These are phyloP conservation scores for Boehmeria nivea DNA, from an alignment of 306 rosid genomes.

Conservation along the genomic window DNA sequence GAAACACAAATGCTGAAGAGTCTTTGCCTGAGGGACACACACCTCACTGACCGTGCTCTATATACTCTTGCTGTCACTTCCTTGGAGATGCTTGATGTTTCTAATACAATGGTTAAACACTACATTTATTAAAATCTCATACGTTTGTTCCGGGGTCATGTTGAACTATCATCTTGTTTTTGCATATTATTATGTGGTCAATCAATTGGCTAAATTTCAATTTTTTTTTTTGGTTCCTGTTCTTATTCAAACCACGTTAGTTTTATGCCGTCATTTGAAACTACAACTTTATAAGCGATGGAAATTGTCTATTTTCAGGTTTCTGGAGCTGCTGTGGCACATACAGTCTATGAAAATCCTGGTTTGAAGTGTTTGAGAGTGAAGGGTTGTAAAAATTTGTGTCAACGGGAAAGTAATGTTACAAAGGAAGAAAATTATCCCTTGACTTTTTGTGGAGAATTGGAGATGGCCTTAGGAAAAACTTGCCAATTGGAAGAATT, in stretches of 20 bases:
- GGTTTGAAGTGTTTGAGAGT: conserved; percentile 54
- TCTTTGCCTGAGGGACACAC: conserved; percentile 64
- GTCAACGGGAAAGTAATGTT: conserved; percentile 25
- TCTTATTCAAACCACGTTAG: too few relatives aligned
- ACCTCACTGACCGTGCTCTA: conserved; percentile 53
- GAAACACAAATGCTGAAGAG: conserved; percentile 53
- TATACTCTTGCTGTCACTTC: conserved; percentile 54
- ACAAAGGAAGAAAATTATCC: conserved; percentile 29
- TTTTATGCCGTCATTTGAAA: too few relatives aligned
- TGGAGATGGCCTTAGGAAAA: conserved; percentile 39
- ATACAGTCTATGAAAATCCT: conserved; percentile 39
- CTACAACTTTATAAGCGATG: too few relatives aligned
- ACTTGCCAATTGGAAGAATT: conserved; percentile 56
- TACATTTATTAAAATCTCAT: conserved; percentile 17
- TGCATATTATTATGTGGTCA: too few relatives aligned
- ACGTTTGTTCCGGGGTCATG: too few relatives aligned
- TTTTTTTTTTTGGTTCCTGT: too few relatives aligned
- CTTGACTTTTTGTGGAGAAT: conserved; percentile 30
- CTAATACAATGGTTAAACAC: conserved; percentile 64
- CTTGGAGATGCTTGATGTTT: conserved; percentile 76
- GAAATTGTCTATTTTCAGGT: conserved; percentile 39
- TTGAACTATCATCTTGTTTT: too few relatives aligned
- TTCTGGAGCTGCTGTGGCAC: conserved; percentile 55
- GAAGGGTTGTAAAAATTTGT: conserved; percentile 55
- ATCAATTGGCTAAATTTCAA: too few relatives aligned